phyloP scores from a whole-genome alignment of 352 stramenopile genomes.

The Globisporangium rhizosaccharum region DNA sequence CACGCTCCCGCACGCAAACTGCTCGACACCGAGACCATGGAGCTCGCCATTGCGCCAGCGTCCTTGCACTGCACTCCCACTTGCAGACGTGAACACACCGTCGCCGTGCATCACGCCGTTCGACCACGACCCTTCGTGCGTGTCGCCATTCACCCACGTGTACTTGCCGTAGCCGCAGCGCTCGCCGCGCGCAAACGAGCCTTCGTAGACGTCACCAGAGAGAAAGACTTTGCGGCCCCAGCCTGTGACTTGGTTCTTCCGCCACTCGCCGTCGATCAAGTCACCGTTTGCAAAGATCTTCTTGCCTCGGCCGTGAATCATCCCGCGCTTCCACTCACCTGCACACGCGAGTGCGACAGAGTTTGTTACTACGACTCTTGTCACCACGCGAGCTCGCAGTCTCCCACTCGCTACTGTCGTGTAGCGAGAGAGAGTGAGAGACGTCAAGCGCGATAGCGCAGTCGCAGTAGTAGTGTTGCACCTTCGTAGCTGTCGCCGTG shows the following conservation, averaged over 20 bases:
- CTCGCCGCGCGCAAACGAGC: constrained; percentile 53
- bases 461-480: constrained; percentile 12
- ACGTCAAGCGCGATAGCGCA: not conserved
- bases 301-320: constrained; percentile 74
- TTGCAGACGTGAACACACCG: constrained; percentile 37
- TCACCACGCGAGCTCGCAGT: not conserved
- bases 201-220: constrained; percentile 67
- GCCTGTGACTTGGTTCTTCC: constrained; percentile 53
- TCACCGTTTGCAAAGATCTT: constrained; percentile 62
- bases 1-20: constrained; percentile 47
- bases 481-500: constrained; percentile 79
- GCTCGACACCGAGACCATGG: constrained; percentile 38
- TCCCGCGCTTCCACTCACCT: constrained; percentile 73
- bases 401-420: no score
- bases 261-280: constrained; percentile 58
- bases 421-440: not conserved
- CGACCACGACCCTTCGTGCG: constrained; percentile 54
- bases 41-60: constrained; percentile 43
- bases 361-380: not conserved
- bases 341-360: not conserved
- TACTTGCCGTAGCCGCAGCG: constrained; percentile 65
- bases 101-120: constrained; percentile 60
- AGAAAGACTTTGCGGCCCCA: constrained; percentile 57
- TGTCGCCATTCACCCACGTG: constrained; percentile 63
- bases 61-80: constrained; percentile 34